phyloP scores from a whole-genome alignment of 176 grass and related monocot species.

The Microstegium vimineum region DNA sequence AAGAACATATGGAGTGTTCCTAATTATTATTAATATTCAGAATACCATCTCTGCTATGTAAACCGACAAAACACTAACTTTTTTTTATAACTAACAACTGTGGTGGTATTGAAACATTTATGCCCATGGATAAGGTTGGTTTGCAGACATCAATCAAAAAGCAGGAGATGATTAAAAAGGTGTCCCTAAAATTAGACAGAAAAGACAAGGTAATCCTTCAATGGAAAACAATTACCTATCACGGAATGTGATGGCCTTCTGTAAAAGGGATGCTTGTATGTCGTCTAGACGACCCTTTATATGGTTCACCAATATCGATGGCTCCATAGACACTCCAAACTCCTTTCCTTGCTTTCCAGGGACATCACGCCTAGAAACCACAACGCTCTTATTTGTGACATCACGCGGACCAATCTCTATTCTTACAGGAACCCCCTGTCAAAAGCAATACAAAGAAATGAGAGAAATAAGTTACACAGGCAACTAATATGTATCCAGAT shows the following conservation, averaged over 20 bases:
- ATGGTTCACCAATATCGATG: constrained; percentile 62
- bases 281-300: constrained; percentile 83
- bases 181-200: neutral
- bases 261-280: constrained; percentile 78
- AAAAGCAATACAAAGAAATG: constrained; percentile 23
- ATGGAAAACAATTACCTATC: constrained; percentile 52
- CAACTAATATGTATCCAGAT: neutral
- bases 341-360: constrained; percentile 96
- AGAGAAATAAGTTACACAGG: neutral
- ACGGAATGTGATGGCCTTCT: constrained; percentile 84
- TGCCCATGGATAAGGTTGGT: neutral
- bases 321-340: constrained; percentile 88
- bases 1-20: neutral
- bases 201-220: neutral
- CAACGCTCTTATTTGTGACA: constrained; percentile 71
- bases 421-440: constrained; percentile 80
- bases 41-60: neutral
- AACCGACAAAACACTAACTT: neutral
- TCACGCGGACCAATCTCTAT: constrained; percentile 91
- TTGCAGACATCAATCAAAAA: neutral
- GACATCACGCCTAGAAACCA: constrained; percentile 80
- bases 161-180: neutral
- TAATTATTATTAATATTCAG: neutral
- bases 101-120: neutral
- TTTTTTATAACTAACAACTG: neutral